Evolutionary conservation across 495 filamentous ascomycete species (phyloP).

Genomic region (Bryoglossum gracile): DNA sequence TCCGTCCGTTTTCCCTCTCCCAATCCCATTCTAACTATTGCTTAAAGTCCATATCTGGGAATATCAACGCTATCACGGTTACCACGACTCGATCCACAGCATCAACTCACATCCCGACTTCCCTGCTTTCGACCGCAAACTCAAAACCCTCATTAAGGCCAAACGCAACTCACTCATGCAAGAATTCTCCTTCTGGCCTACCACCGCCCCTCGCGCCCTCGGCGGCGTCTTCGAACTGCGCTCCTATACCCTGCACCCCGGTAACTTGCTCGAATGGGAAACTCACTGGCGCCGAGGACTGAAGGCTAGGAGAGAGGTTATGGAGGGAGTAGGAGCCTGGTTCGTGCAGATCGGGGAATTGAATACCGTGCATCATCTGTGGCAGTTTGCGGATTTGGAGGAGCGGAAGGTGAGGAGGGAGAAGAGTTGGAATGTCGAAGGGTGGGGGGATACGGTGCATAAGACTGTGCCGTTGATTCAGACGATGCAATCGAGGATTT

Average conservation of each 20-base stretch:
- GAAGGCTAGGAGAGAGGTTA: slow-evolving; percentile 83
- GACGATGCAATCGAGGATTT: slow-evolving; percentile 86
- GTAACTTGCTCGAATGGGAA: slow-evolving; percentile 96
- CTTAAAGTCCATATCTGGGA: slow-evolving; percentile 93
- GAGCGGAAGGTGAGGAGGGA: slow-evolving; percentile 87
- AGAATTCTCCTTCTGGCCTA: slow-evolving; percentile 99
- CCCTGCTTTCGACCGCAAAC: slow-evolving; percentile 69
- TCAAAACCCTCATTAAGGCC: slow-evolving; percentile 69
- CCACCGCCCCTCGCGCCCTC: slow-evolving; percentile 77
- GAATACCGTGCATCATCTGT: slow-evolving; percentile 96
- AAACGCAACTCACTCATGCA: slow-evolving; percentile 95
- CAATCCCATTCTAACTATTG: neutral
- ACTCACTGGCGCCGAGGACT: slow-evolving; percentile 94
- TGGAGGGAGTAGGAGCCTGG: slow-evolving; percentile 98
- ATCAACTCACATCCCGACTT: slow-evolving; percentile 77
- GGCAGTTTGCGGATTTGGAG: slow-evolving; percentile 96
- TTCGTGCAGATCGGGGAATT: slow-evolving; percentile 97
- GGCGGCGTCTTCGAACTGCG: slow-evolving; percentile 95
- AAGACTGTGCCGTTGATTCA: slow-evolving; percentile 97
- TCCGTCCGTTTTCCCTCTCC: neutral
- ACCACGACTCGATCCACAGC: slow-evolving; percentile 81
- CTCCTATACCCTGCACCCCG: slow-evolving; percentile 93
- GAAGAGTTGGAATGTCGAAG: slow-evolving; percentile 90
- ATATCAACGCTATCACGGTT: slow-evolving; percentile 94
- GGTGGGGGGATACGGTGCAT: slow-evolving; percentile 97